Base-by-base conservation (phyloP, 306 rosid species). In the Oxytropis ochrocephala region DNA sequence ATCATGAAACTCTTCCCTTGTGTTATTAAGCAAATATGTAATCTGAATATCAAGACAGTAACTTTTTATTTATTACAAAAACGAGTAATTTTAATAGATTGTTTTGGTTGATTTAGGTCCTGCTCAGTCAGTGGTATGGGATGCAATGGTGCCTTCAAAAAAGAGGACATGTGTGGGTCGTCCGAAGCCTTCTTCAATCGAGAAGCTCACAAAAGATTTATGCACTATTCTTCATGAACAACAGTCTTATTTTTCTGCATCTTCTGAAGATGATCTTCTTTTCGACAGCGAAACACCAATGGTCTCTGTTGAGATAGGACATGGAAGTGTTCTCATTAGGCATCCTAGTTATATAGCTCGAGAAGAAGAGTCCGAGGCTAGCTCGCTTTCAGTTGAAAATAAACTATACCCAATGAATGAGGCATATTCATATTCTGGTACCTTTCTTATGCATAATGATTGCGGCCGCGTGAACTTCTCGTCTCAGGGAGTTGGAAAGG, bases 221-320 rank as follows among this genome's bases (percentile, higher is more conserved):
- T 84, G 83, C 80, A 81, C 90, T 72, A 95, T 95, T 79, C 92
- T 91, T 80, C 93, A 86, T 13, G 96, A 95, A 79, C 99, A 94
- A 77, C 90, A 81, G 75, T 89, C 96, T 29, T 85, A 80, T 83
- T 89, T 95, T 81, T 89, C 96, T 12, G 88, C 82, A 53, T 89
- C 99, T 52, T 95, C 99, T 12, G 92, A 91, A 58, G 97, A 88
- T 54, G 99, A 91, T 74, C 83, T 95, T 61, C 97, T 95, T 81
- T 95, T 87, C 32, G 97, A 87, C 76, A 89, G 88, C 64, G 95
- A 87, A 78, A 82, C 85, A 18, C 97, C 99, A 24, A 85, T 91
- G 99, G 97, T 95, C 71, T 95, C 97, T 58, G 99, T 95, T 74
- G 99, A 95, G 88, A 91, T 91, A 75, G 99, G 99, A 58, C 99